A percentile compares a stretch with the other conserved stretches of the same genome.
Conservation (phyloP, 805 yeast genomes). For the Candida schatavii region DNA sequence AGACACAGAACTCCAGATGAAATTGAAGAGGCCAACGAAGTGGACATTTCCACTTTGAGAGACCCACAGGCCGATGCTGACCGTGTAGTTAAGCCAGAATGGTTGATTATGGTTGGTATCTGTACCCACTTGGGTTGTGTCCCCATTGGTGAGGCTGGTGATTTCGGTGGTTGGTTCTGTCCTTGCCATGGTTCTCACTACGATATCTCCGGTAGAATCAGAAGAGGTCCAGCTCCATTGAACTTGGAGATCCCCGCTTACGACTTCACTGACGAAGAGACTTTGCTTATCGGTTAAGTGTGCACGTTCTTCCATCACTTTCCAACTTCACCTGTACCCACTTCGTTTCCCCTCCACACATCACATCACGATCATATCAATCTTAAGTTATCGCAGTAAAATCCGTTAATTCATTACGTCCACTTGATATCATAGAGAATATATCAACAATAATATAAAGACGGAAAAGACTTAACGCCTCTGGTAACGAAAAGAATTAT, state of each 20-base stretch:
- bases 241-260: constrained; percentile 96
- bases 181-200: constrained; percentile 99
- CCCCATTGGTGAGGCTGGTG: constrained; percentile 99
- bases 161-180: constrained; percentile 99
- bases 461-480: too few species aligned
- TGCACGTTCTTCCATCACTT: too few species aligned
- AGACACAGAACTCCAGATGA: constrained; percentile 96
- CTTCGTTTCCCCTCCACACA: background rate
- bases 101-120: constrained; percentile 99
- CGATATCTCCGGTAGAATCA: constrained; percentile 99
- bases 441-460: too few species aligned
- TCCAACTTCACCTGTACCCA: background rate
- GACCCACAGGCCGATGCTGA: constrained; percentile 93
- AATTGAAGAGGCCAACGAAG: constrained; percentile 88
- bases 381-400: too few species aligned
- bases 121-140: constrained; percentile 99
- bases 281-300: constrained; percentile 80
- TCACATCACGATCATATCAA: too few species aligned
- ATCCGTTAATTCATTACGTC: too few species aligned
- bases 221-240: constrained; percentile 99
- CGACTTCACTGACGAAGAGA: constrained; percentile 73
- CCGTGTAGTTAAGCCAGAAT: constrained; percentile 95
- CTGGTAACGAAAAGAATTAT: too few species aligned
- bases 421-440: too few species aligned
- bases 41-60: constrained; percentile 75